A percentile compares a stretch with the other conserved stretches of the same genome.
phyloP scores from a whole-genome alignment of 208 protist species.

The Leishmania arabica region DNA sequence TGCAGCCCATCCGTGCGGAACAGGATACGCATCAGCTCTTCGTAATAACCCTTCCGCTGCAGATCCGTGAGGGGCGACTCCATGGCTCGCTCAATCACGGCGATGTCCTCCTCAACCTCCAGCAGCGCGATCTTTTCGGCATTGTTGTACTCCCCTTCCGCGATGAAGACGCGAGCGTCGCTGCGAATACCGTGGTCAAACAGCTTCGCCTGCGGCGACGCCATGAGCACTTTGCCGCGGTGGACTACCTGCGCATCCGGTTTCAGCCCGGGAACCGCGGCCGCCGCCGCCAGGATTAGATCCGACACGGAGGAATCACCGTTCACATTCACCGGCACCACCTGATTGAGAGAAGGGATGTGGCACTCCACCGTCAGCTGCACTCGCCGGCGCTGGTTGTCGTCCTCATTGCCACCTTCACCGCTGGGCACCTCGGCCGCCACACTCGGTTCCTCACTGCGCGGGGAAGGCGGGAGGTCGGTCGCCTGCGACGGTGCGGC shows the following conservation, averaged over 20 bases:
- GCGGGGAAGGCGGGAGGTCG: background rate
- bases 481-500: background rate
- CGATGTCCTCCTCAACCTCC: conserved; percentile 63
- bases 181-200: conserved; percentile 57
- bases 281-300: conserved; percentile 36
- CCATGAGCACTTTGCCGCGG: conserved; percentile 56
- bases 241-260: conserved; percentile 54
- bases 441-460: background rate
- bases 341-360: conserved; percentile 45
- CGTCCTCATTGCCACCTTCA: conserved; percentile 11
- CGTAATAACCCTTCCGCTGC: conserved; percentile 75
- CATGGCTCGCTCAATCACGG: conserved; percentile 37
- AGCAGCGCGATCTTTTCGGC: conserved; percentile 58
- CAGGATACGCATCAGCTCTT: conserved; percentile 85
- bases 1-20: conserved; percentile 74
- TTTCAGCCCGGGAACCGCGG: conserved; percentile 30
- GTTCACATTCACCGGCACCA: conserved; percentile 39
- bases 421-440: background rate
- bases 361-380: conserved; percentile 44
- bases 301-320: conserved; percentile 61
- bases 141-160: conserved; percentile 49
- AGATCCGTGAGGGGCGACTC: conserved; percentile 27
- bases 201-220: conserved; percentile 37
- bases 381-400: conserved; percentile 26
- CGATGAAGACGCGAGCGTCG: conserved; percentile 60